Conservation (phyloP, 2,329 filamentous ascomycete genomes). For the Emericellopsis atlantica region DNA sequence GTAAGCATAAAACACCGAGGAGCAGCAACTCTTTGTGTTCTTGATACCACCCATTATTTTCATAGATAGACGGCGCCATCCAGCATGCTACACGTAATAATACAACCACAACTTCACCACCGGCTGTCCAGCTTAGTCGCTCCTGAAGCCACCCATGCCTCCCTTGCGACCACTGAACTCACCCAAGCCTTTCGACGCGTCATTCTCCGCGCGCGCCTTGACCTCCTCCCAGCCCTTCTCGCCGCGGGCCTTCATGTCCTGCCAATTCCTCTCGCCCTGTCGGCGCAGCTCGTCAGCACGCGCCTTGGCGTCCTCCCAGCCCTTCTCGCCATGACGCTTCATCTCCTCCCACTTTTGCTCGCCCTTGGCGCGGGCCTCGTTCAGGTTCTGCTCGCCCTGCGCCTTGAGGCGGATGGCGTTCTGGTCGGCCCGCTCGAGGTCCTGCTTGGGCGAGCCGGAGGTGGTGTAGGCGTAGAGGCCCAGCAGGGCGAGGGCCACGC, state of each 20-base stretch:
- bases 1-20: too few relatives aligned
- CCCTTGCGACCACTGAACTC: conserved; percentile 17
- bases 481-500: conserved; percentile 10
- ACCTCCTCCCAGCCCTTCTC: conserved; percentile 5
- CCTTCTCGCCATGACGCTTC: conserved; percentile 2
- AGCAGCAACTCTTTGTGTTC: too few relatives aligned
- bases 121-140: conserved; percentile 8
- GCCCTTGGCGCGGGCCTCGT: conserved; percentile 1
- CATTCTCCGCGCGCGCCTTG: conserved; percentile 9
- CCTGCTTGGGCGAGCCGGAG: conserved; percentile 5
- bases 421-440: conserved; percentile 1
- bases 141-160: conserved; percentile 14
- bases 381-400: conserved; percentile 5
- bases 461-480: conserved; percentile 14
- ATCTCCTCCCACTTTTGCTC: neutral
- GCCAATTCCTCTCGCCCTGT: conserved; percentile 5
- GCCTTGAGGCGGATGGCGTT: conserved; percentile 8
- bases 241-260: conserved; percentile 1
- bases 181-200: conserved; percentile 4
- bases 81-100: too few relatives aligned
- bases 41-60: too few relatives aligned
- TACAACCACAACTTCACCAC: too few relatives aligned
- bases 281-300: conserved; percentile 5
- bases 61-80: too few relatives aligned
- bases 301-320: conserved; percentile 8